Evolutionary conservation across 352 stramenopile genomes (phyloP).

Genomic region (Pythium aphanidermatum): DNA sequence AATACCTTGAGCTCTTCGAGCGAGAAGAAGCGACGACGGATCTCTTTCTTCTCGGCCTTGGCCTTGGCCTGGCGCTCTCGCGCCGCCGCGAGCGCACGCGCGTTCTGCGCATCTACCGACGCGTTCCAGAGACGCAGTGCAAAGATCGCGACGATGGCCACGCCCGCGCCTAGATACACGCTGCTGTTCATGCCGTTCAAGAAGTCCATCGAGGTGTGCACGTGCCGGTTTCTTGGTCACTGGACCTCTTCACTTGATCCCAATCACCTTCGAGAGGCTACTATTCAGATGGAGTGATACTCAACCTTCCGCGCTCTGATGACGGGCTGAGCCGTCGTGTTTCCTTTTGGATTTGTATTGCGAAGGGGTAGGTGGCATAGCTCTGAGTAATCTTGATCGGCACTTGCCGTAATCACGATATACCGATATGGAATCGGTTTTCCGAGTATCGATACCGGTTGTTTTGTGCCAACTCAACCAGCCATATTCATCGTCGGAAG

Average conservation of each 20-base stretch:
- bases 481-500: too few relatives aligned
- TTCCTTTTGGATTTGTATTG: too few relatives aligned
- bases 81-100: slow-evolving; percentile 52
- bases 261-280: not conserved
- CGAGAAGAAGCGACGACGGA: slow-evolving; percentile 89
- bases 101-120: slow-evolving; percentile 52
- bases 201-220: slow-evolving; percentile 30
- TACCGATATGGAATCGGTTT: too few relatives aligned
- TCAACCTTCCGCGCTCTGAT: too few relatives aligned
- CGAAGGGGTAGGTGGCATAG: too few relatives aligned
- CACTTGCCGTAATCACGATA: too few relatives aligned
- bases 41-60: slow-evolving; percentile 57
- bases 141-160: slow-evolving; percentile 45
- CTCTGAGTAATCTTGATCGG: too few relatives aligned
- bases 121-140: slow-evolving; percentile 59
- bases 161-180: slow-evolving; percentile 45
- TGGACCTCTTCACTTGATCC: slow-evolving; percentile 1
- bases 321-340: too few relatives aligned
- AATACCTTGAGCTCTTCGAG: slow-evolving; percentile 87
- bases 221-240: not conserved
- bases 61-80: slow-evolving; percentile 59
- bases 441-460: too few relatives aligned
- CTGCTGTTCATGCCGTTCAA: slow-evolving; percentile 37
- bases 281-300: not conserved
- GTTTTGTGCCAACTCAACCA: too few relatives aligned